Conservation (phyloP, 2,329 filamentous ascomycete species). For the Teratosphaeria destructans region DNA sequence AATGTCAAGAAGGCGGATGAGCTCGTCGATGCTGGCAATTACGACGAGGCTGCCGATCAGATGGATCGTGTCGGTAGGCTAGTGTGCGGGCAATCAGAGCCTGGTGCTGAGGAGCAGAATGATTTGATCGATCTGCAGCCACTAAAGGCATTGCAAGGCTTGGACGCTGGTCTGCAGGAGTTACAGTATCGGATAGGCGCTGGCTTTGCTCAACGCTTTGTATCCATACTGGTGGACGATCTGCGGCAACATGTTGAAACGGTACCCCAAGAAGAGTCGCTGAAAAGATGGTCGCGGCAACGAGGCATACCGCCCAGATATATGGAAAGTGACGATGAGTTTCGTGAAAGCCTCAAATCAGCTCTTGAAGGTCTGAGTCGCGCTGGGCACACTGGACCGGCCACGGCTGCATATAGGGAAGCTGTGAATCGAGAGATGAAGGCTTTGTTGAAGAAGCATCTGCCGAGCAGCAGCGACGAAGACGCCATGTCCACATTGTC, state of each 20-base stretch:
- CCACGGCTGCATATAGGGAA: conserved; percentile 76
- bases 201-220: conserved; percentile 72
- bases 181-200: conserved; percentile 75
- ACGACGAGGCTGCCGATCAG: conserved; percentile 67
- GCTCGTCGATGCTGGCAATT: conserved; percentile 70
- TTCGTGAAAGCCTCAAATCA: conserved; percentile 60
- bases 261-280: conserved; percentile 60
- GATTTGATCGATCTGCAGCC: conserved; percentile 58
- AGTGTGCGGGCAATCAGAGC: conserved; percentile 59
- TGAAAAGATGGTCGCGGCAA: conserved; percentile 65
- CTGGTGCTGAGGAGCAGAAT: conserved; percentile 19
- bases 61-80: conserved; percentile 71
- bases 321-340: conserved; percentile 57
- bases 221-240: conserved; percentile 67
- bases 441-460: conserved; percentile 67
- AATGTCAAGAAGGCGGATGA: conserved; percentile 67
- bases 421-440: conserved; percentile 78
- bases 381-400: conserved; percentile 67
- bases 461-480: conserved; percentile 89
- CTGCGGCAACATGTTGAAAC: conserved; percentile 68
- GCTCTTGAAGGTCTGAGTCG: conserved; percentile 71
- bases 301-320: conserved; percentile 58
- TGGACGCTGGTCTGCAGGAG: conserved; percentile 64
- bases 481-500: conserved; percentile 78
- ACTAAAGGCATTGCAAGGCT: conserved; percentile 68